phyloP scores from a whole-genome alignment of 495 filamentous ascomycete genomes.

The Delitschia confertaspora region DNA sequence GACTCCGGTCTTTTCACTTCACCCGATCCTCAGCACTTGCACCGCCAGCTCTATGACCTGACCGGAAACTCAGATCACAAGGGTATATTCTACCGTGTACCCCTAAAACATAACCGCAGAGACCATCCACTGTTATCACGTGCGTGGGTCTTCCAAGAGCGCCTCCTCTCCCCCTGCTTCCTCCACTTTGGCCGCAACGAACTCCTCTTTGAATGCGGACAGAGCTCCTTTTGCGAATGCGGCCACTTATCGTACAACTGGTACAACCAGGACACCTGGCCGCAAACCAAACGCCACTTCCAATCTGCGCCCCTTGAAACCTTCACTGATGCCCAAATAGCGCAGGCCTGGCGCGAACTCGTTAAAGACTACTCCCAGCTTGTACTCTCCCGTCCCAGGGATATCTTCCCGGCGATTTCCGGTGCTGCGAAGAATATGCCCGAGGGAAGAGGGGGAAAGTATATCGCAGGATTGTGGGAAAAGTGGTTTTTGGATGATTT shows the following conservation, averaged over 20 bases:
- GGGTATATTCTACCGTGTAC: neutral
- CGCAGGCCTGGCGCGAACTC: neutral
- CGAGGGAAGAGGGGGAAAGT: neutral
- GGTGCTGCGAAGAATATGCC: slow-evolving; percentile 5
- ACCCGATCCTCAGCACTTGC: neutral
- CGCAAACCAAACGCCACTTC: neutral
- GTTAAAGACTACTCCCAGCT: slow-evolving; percentile 1
- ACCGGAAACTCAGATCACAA: neutral
- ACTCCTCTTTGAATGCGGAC: slow-evolving; percentile 12
- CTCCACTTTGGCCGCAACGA: slow-evolving; percentile 10
- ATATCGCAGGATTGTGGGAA: slow-evolving; percentile 13
- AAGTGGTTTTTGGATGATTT: slow-evolving; percentile 11
- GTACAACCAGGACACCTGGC: neutral
- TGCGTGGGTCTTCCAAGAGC: slow-evolving; percentile 17
- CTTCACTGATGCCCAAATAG: neutral
- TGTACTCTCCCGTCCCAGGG: neutral
- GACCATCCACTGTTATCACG: slow-evolving; percentile 8
- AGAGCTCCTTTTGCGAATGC: neutral
- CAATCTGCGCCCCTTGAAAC: neutral
- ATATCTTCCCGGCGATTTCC: slow-evolving; percentile 10
- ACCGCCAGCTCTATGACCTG: neutral
- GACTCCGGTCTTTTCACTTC: slow-evolving; percentile 2
- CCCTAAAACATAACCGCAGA: neutral
- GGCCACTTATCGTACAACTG: neutral
- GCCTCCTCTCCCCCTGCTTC: slow-evolving; percentile 7